Evolutionary conservation across 2,329 filamentous ascomycete species (phyloP).

Genomic region (Epichloe brachyelytri): DNA sequence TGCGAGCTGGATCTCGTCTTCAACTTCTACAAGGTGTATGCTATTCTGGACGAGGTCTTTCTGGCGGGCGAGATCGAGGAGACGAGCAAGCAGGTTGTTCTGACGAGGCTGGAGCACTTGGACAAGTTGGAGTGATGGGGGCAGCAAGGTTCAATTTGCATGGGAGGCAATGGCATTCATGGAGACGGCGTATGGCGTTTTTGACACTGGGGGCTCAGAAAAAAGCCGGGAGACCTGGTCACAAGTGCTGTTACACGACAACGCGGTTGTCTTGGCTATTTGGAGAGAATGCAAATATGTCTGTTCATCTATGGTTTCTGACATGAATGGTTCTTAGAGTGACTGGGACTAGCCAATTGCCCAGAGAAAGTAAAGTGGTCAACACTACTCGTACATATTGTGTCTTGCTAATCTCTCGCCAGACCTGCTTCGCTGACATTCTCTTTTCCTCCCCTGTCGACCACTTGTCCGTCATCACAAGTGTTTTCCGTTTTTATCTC

Average conservation of each 20-base stretch:
- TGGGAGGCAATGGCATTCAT: background rate
- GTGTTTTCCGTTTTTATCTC: background rate
- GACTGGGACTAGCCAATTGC: background rate
- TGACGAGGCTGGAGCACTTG: constrained; percentile 86
- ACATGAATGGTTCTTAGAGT: background rate
- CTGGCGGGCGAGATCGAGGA: constrained; percentile 96
- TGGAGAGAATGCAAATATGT: background rate
- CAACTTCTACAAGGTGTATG: constrained; percentile 83
- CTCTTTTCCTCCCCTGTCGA: background rate
- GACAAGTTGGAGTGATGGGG: constrained; percentile 73
- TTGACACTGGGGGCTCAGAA: background rate
- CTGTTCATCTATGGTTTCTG: background rate
- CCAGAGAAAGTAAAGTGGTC: background rate
- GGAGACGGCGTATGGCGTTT: constrained; percentile 1
- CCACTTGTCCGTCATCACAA: background rate
- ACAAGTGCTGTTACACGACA: background rate
- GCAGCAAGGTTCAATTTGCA: background rate
- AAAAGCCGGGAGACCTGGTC: background rate
- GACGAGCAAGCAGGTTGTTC: constrained; percentile 94
- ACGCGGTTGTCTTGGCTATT: background rate
- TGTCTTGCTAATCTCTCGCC: background rate
- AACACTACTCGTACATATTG: background rate
- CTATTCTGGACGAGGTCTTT: constrained; percentile 96
- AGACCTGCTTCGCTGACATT: background rate
- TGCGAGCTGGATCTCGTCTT: constrained; percentile 90